A percentile compares a stretch with the other conserved stretches of the same genome.
Evolutionary conservation across 2,329 filamentous ascomycete species (phyloP).

Genomic region (Periconia sp.): DNA sequence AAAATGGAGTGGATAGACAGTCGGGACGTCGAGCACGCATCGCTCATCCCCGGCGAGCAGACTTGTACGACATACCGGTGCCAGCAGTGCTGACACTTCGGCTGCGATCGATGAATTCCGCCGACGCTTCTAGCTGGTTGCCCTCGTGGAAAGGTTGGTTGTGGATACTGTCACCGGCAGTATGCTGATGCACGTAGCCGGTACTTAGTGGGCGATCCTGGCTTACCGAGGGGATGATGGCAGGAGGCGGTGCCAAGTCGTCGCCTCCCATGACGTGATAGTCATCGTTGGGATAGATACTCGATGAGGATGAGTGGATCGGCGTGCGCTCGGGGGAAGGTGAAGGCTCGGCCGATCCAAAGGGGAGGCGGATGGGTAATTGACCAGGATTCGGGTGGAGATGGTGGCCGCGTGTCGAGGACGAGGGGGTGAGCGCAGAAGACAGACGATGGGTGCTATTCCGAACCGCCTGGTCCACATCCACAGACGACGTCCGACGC

Average conservation of each 20-base stretch:
- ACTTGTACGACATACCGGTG: constrained; percentile 21
- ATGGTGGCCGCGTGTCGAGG: constrained; percentile 19
- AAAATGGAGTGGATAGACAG: too few relatives aligned
- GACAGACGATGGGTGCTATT: constrained; percentile 28
- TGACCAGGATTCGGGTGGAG: constrained; percentile 26
- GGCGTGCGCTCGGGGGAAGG: constrained; percentile 40
- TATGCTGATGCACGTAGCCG: constrained; percentile 42
- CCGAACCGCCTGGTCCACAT: constrained; percentile 30
- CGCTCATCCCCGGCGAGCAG: constrained; percentile 3
- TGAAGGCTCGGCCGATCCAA: constrained; percentile 39
- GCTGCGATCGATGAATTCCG: constrained; percentile 41
- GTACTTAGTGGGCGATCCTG: constrained; percentile 38
- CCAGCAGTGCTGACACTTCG: constrained; percentile 36
- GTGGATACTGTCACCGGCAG: constrained; percentile 42
- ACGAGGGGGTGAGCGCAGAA: constrained; percentile 26
- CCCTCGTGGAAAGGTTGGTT: constrained; percentile 31
- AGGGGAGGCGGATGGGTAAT: constrained; percentile 36
- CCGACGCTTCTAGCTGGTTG: constrained; percentile 37
- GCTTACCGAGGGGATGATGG: constrained; percentile 8
- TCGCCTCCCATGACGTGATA: constrained; percentile 13
- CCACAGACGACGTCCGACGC: constrained; percentile 40
- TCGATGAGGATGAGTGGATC: constrained; percentile 38
- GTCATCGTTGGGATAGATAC: constrained; percentile 31
- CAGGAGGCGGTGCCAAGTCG: constrained; percentile 16
- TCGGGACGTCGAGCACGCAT: neutral